A percentile compares a stretch with the other conserved stretches of the same genome.
phyloP scores from a whole-genome alignment of 1,284 basidiomycete species.

The Meripilus lineatus region DNA sequence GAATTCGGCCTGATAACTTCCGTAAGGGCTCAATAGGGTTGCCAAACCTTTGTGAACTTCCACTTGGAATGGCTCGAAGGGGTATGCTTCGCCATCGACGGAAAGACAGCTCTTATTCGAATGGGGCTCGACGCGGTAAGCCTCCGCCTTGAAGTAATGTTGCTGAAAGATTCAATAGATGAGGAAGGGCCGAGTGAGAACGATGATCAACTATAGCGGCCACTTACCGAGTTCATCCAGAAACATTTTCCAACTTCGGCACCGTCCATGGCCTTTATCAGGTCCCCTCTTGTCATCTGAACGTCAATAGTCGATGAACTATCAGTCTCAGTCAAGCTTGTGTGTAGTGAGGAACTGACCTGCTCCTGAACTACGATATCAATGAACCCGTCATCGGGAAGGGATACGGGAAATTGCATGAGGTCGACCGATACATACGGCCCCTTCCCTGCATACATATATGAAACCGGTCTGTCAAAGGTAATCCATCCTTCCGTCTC shows the following conservation, averaged over 20 bases:
- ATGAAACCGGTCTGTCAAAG: constrained; percentile 68
- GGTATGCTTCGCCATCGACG: constrained; percentile 83
- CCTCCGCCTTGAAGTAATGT: constrained; percentile 75
- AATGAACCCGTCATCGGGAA: constrained; percentile 76
- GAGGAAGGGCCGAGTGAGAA: not conserved
- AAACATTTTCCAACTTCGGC: constrained; percentile 65
- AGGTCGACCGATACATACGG: constrained; percentile 65
- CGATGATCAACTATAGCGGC: not conserved
- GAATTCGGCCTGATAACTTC: constrained; percentile 55
- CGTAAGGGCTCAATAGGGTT: constrained; percentile 66
- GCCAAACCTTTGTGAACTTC: constrained; percentile 74
- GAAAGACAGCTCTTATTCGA: constrained; percentile 49
- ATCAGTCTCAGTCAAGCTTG: not conserved
- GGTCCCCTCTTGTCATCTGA: constrained; percentile 51
- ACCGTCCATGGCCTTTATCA: constrained; percentile 61
- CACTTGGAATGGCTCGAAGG: constrained; percentile 79
- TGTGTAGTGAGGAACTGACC: constrained; percentile 30
- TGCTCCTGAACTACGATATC: constrained; percentile 72
- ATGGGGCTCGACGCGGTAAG: constrained; percentile 71
- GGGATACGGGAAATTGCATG: constrained; percentile 84
- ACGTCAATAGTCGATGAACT: not conserved
- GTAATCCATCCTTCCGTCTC: constrained; percentile 60
- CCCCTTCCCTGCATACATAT: constrained; percentile 68
- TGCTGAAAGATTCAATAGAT: no score
- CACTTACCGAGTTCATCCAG: constrained; percentile 60